These are phyloP conservation scores for Colletotrichum somersetense DNA, from an alignment of 2,329 filamentous ascomycete species.

Conservation along the genomic window DNA sequence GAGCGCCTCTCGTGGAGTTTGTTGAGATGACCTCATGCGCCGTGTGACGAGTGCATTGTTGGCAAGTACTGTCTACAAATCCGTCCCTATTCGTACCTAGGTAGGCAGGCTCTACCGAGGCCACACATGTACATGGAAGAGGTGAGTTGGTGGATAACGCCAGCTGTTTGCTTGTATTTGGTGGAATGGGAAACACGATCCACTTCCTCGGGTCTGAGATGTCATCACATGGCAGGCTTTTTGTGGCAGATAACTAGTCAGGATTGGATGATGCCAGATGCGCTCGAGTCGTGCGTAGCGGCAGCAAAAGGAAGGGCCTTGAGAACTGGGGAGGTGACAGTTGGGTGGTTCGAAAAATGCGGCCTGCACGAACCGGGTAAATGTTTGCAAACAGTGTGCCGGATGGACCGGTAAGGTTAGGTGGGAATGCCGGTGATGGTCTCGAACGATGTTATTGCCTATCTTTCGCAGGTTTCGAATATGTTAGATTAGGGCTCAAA, in stretches of 20 bases:
- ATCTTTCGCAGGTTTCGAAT: background rate
- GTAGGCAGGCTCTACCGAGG: background rate
- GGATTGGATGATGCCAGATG: slow-evolving; percentile 30
- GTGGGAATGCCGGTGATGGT: no score
- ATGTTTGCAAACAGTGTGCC: background rate
- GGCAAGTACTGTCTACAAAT: background rate
- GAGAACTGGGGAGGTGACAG: background rate
- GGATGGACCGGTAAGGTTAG: background rate
- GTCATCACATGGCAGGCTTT: slow-evolving; percentile 36
- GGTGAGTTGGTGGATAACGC: background rate
- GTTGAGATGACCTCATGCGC: background rate
- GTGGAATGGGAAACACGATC: slow-evolving; percentile 34
- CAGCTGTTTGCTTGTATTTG: slow-evolving; percentile 15
- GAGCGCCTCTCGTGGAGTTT: slow-evolving; percentile 2
- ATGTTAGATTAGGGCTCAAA: background rate
- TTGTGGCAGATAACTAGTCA: slow-evolving; percentile 36
- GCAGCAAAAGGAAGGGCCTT: background rate
- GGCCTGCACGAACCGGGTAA: slow-evolving; percentile 7
- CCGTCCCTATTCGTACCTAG: background rate
- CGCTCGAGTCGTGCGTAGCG: slow-evolving; percentile 28
- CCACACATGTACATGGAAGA: background rate
- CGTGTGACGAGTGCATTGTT: slow-evolving; percentile 1
- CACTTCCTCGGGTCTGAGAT: slow-evolving; percentile 40
- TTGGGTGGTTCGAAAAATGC: slow-evolving; percentile 13
- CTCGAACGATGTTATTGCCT: background rate